phyloP scores from a whole-genome alignment of 2,329 filamentous ascomycete species.

The Coleophoma crateriformis region DNA sequence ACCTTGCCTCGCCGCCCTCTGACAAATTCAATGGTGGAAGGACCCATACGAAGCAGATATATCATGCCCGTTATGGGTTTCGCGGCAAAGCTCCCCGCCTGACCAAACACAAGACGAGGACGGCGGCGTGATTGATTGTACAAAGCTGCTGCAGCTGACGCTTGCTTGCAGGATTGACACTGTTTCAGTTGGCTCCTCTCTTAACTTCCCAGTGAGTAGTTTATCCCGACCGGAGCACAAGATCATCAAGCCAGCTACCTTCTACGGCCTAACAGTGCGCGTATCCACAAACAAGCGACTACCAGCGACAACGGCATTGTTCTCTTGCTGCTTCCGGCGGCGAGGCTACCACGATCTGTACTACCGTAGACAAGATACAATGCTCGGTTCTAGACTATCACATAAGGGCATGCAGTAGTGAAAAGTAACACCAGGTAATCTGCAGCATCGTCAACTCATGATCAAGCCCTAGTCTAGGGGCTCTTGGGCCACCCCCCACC shows the following conservation, averaged over 20 bases:
- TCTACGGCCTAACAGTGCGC: background rate
- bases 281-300: too few relatives aligned
- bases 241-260: background rate
- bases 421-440: background rate
- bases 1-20: background rate
- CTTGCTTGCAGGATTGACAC: conserved; percentile 7
- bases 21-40: background rate
- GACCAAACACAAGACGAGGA: background rate
- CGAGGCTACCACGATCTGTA: too few relatives aligned
- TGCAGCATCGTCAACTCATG: too few relatives aligned
- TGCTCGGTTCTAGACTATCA: too few relatives aligned
- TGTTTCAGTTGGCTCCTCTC: conserved; percentile 15
- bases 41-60: too few relatives aligned
- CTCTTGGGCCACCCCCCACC: background rate
- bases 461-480: background rate
- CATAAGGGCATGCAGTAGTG: background rate
- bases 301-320: too few relatives aligned
- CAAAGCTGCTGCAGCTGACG: conserved; percentile 3
- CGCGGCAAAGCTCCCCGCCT: background rate
- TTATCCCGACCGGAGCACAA: conserved; percentile 2
- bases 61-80: background rate
- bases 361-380: too few relatives aligned
- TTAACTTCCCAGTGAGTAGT: conserved; percentile 10
- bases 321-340: too few relatives aligned
- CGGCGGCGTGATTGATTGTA: conserved; percentile 13